These are phyloP conservation scores for Ophiobolus disseminans DNA, from an alignment of 2,329 filamentous ascomycete species.

Conservation along the genomic window DNA sequence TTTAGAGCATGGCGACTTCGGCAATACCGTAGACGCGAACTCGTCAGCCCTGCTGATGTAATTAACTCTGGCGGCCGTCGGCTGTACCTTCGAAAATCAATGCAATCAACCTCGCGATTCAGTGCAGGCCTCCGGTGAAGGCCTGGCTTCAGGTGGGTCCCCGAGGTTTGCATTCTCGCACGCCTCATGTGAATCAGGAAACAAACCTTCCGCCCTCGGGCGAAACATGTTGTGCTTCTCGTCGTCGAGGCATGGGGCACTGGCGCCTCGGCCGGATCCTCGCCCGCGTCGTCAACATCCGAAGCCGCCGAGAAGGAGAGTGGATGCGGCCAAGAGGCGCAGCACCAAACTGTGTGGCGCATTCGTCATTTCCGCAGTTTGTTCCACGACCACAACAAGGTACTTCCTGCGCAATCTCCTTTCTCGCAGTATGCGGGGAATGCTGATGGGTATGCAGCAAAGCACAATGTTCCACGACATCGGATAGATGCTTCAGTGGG, in stretches of 20 bases:
- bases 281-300: conserved; percentile 5
- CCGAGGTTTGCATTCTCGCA: conserved; percentile 5
- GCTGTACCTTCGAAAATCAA: conserved; percentile 6
- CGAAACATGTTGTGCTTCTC: conserved; percentile 27
- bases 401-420: conserved; percentile 6
- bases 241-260: conserved; percentile 1
- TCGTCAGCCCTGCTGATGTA: conserved; percentile 5
- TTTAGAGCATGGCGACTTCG: conserved; percentile 15
- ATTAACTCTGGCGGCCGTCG: background rate
- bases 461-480: background rate
- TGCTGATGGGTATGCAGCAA: background rate
- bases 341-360: conserved; percentile 3
- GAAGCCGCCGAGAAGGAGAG: conserved; percentile 10
- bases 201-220: conserved; percentile 26
- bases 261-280: conserved; percentile 11
- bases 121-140: background rate
- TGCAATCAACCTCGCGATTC: background rate
- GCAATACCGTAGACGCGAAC: conserved; percentile 14
- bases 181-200: conserved; percentile 21
- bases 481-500: conserved; percentile 1
- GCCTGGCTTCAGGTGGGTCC: background rate
- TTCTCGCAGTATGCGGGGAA: conserved; percentile 24
- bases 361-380: conserved; percentile 14
- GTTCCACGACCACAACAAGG: conserved; percentile 4
- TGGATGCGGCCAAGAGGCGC: conserved; percentile 9